These are phyloP conservation scores for Thuidium tamariscinum DNA, from an alignment of 225 moss, liverwort and hornwort genomes.

Conservation along the genomic window DNA sequence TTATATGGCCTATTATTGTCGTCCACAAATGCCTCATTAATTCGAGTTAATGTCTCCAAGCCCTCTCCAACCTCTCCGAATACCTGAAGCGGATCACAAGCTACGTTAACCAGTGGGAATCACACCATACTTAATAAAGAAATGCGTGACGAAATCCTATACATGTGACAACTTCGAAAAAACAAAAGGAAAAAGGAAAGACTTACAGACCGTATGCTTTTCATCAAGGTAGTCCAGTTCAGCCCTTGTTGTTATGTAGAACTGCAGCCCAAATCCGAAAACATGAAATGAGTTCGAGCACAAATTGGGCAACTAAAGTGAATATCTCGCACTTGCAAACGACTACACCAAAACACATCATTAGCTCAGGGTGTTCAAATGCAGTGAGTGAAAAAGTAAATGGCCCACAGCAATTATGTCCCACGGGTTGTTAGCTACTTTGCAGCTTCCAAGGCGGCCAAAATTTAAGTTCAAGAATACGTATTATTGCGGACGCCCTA, in stretches of 20 bases:
- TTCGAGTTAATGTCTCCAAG: conserved; percentile 63
- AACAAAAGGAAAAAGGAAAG: not conserved
- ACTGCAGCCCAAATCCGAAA: conserved; percentile 37
- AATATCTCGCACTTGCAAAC: not conserved
- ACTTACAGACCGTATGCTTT: conserved; percentile 72
- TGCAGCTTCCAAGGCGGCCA: not conserved
- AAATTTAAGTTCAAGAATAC: too few relatives aligned
- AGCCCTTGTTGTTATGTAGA: conserved; percentile 78
- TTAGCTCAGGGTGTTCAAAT: not conserved
- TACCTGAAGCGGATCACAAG: conserved; percentile 21
- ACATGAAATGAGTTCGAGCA: not conserved
- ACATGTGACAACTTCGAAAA: not conserved
- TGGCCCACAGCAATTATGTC: not conserved
- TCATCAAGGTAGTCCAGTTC: conserved; percentile 90
- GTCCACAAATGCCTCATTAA: conserved; percentile 81
- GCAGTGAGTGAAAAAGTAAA: too few relatives aligned
- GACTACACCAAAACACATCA: not conserved
- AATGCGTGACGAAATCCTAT: not conserved
- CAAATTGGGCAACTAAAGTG: not conserved
- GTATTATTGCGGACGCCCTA: not conserved
- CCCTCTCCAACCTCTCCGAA: conserved; percentile 95
- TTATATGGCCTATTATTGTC: conserved; percentile 73
- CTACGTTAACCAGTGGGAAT: not conserved
- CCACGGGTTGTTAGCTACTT: not conserved
- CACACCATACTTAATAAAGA: not conserved